These are phyloP conservation scores for Pseudoturritis turrita DNA, from an alignment of 345 rosid species.

Conservation along the genomic window DNA sequence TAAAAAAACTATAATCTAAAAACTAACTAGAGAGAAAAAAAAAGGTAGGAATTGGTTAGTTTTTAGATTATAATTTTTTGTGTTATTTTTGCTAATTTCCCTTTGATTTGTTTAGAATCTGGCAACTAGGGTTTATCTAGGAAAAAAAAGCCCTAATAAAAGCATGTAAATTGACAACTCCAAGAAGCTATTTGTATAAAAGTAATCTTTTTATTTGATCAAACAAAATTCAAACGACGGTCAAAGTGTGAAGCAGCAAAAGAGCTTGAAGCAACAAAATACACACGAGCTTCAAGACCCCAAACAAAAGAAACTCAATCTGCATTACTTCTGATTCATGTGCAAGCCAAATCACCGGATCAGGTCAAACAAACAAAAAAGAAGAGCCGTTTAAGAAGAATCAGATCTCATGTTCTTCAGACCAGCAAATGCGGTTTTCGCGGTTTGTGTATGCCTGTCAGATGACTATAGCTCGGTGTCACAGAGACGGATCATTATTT, in stretches of 20 bases:
- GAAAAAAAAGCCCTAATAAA: too few relatives aligned
- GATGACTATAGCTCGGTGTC: slow-evolving; percentile 73
- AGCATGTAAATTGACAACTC: too few relatives aligned
- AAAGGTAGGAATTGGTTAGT: too few relatives aligned
- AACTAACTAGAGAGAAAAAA: too few relatives aligned
- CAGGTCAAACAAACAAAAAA: background rate
- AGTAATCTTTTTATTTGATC: background rate
- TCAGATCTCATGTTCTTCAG: slow-evolving; percentile 1
- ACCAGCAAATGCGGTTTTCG: background rate
- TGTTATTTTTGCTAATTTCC: too few relatives aligned
- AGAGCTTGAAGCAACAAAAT: too few relatives aligned
- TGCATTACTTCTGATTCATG: background rate
- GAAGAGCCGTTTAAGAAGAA: background rate
- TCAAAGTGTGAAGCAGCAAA: background rate
- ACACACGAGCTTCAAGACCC: background rate
- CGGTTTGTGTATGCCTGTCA: background rate
- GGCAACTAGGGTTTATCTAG: too few relatives aligned
- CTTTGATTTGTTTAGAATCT: too few relatives aligned
- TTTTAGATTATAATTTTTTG: too few relatives aligned
- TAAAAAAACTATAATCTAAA: too few relatives aligned
- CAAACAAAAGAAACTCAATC: background rate
- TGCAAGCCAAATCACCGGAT: background rate
- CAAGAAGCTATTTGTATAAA: too few relatives aligned
- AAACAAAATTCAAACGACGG: background rate
- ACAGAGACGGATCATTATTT: slow-evolving; percentile 65